Conservation (phyloP, 2,329 filamentous ascomycete species). For the Eurotiales sp. region DNA sequence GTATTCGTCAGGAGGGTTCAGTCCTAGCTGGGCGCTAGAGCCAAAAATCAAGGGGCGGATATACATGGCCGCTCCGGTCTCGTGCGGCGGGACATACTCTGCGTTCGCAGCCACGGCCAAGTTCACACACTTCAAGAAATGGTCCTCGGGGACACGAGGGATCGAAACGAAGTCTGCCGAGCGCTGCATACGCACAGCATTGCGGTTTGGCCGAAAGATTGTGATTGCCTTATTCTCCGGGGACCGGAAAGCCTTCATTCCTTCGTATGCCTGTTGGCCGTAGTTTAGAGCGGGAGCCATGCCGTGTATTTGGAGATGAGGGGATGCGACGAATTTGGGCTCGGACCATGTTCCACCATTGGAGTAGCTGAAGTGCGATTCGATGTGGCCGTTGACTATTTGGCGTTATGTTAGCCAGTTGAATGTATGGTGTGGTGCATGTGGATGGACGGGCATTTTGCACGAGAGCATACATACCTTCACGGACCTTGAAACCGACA, state of each 20-base stretch:
- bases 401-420: neutral
- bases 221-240: slow-evolving; percentile 57
- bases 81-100: slow-evolving; percentile 83
- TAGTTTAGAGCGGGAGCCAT: slow-evolving; percentile 89
- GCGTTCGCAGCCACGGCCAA: slow-evolving; percentile 85
- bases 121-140: slow-evolving; percentile 73
- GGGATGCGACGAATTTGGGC: slow-evolving; percentile 75
- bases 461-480: slow-evolving; percentile 56
- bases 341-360: slow-evolving; percentile 71
- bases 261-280: slow-evolving; percentile 65
- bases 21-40: slow-evolving; percentile 77
- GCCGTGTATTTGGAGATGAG: slow-evolving; percentile 84
- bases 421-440: slow-evolving; percentile 29
- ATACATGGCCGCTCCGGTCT: slow-evolving; percentile 88
- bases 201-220: slow-evolving; percentile 83
- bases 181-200: slow-evolving; percentile 79
- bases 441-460: no score
- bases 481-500: slow-evolving; percentile 86
- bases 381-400: slow-evolving; percentile 86
- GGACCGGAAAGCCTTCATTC: slow-evolving; percentile 89
- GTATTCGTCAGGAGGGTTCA: slow-evolving; percentile 87
- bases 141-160: slow-evolving; percentile 69
- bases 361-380: slow-evolving; percentile 73
- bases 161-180: slow-evolving; percentile 80
- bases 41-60: slow-evolving; percentile 87